Conservation (phyloP, 1,284 basidiomycete species). For the Apiotrichum porosum region DNA sequence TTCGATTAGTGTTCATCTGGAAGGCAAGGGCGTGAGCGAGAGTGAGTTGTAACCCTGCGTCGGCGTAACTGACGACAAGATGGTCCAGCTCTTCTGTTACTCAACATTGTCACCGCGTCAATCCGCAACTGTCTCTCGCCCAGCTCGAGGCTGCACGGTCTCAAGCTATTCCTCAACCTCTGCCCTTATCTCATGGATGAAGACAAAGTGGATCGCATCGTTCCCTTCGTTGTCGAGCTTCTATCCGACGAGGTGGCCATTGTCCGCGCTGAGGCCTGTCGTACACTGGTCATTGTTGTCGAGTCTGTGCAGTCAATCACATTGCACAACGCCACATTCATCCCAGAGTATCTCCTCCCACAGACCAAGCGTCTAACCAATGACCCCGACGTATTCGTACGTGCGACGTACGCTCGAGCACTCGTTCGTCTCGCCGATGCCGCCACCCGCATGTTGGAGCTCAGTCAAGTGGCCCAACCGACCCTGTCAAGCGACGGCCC, state of each 20-base stretch:
- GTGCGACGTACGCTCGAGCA: slow-evolving; percentile 81
- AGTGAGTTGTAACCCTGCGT: slow-evolving; percentile 19
- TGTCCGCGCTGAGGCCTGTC: slow-evolving; percentile 73
- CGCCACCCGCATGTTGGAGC: slow-evolving; percentile 67
- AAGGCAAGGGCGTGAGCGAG: slow-evolving; percentile 23
- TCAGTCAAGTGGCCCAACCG: slow-evolving; percentile 76
- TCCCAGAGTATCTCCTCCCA: slow-evolving; percentile 93
- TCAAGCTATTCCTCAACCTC: slow-evolving; percentile 84
- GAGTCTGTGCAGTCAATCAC: slow-evolving; percentile 82
- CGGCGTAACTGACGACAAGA: slow-evolving; percentile 51
- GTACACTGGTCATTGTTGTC: slow-evolving; percentile 79
- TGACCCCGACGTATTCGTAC: slow-evolving; percentile 82
- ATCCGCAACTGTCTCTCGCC: slow-evolving; percentile 83
- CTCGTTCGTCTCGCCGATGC: slow-evolving; percentile 79
- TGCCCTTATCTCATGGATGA: slow-evolving; percentile 83
- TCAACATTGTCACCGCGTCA: slow-evolving; percentile 82
- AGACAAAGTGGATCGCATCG: slow-evolving; percentile 86
- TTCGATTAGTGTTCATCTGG: slow-evolving; percentile 38
- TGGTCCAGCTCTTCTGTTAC: slow-evolving; percentile 70
- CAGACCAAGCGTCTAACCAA: slow-evolving; percentile 75
- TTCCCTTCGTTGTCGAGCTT: slow-evolving; percentile 86
- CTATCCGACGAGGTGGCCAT: slow-evolving; percentile 76
- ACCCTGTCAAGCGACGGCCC: slow-evolving; percentile 52
- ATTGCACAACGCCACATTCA: slow-evolving; percentile 75
- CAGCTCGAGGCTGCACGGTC: slow-evolving; percentile 74